Percentiles rank a stretch among this genome's conserved stretches.
phyloP scores from a whole-genome alignment of 441 rosid species.

The Manihot esculenta region DNA sequence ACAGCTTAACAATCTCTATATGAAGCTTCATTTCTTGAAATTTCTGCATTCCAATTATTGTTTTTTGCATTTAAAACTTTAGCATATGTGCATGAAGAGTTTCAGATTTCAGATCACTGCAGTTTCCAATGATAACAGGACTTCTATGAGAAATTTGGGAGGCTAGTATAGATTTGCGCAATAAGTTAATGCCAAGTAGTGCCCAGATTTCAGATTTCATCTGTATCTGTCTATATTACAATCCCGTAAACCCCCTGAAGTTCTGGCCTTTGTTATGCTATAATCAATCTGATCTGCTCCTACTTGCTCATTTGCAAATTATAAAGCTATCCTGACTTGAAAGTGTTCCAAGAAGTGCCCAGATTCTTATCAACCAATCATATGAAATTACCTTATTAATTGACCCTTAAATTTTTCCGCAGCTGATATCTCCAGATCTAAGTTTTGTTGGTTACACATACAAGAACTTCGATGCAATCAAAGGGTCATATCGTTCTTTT shows the following conservation, averaged over 20 bases:
- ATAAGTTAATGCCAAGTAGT: no score
- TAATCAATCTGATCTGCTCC: no score
- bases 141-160: not conserved
- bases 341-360: not conserved
- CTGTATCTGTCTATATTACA: no score
- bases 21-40: not conserved
- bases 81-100: not conserved
- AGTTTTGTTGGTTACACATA: conserved; percentile 94
- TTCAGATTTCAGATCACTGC: not conserved
- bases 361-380: not conserved
- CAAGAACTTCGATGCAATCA: conserved; percentile 91
- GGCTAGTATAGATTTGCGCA: no score
- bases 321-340: not conserved
- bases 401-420: conserved; percentile 23
- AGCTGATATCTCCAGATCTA: conserved; percentile 74
- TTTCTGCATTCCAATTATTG: not conserved
- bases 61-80: not conserved
- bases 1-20: not conserved
- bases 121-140: not conserved
- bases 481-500: conserved; percentile 53
- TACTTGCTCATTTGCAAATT: no score
- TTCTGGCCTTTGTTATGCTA: no score
- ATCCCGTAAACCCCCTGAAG: not conserved
- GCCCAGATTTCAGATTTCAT: no score
- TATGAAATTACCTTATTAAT: conserved; percentile 5